Percentiles rank a stretch among this genome's conserved stretches.
Evolutionary conservation across 768 basidiomycete species (phyloP).

Genomic region (Leccinum obscurum): DNA sequence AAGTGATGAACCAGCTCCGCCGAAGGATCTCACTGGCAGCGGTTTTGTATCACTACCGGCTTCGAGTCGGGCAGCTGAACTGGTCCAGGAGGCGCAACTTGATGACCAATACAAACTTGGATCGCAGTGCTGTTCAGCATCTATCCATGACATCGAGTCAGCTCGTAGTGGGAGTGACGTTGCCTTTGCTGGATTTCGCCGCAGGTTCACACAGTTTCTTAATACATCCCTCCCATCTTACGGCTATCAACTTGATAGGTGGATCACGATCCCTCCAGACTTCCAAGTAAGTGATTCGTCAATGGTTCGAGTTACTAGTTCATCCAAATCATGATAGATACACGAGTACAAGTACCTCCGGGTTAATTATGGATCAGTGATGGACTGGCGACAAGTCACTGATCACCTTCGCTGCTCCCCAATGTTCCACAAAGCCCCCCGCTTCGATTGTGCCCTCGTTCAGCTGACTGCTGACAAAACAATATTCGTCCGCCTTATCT

Average conservation of each 20-base stretch:
- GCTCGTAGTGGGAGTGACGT: neutral
- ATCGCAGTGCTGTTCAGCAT: no score
- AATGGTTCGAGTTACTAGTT: neutral
- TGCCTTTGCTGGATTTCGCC: neutral
- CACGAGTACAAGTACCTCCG: slow-evolving; percentile 24
- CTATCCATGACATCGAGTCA: no score
- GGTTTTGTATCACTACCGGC: no score
- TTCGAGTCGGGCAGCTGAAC: no score
- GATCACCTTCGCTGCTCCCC: slow-evolving; percentile 35
- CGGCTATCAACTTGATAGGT: neutral
- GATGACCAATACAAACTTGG: no score
- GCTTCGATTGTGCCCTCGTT: slow-evolving; percentile 31
- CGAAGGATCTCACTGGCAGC: no score
- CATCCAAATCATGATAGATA: neutral
- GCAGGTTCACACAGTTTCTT: neutral
- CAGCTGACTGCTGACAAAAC: neutral
- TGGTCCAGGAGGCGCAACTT: no score
- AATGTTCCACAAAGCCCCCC: slow-evolving; percentile 24
- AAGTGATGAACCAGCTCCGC: no score
- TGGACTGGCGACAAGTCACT: slow-evolving; percentile 29
- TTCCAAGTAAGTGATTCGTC: slow-evolving; percentile 1
- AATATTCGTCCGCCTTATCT: slow-evolving; percentile 19
- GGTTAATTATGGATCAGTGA: slow-evolving; percentile 27
- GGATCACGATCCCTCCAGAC: neutral
- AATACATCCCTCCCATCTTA: neutral